phyloP scores from a whole-genome alignment of 1,284 basidiomycete genomes.

The Phlebopus sp. region DNA sequence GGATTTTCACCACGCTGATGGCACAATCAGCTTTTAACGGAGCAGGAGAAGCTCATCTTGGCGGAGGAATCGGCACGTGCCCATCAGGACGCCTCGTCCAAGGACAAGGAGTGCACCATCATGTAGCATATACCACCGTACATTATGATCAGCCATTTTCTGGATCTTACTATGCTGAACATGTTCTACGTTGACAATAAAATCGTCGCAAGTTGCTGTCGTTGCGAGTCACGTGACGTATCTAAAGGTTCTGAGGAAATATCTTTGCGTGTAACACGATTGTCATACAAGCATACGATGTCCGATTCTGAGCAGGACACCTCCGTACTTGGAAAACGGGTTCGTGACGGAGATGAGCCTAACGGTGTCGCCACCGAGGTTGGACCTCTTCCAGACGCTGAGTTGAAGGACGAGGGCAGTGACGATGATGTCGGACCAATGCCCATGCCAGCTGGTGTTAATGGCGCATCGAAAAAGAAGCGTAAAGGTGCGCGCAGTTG shows the following conservation, averaged over 20 bases:
- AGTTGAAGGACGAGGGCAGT: slow-evolving; percentile 38
- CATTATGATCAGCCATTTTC: no score
- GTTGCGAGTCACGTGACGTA: not conserved
- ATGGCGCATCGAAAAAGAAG: slow-evolving; percentile 56
- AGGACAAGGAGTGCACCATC: slow-evolving; percentile 53
- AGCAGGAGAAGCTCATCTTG: slow-evolving; percentile 60
- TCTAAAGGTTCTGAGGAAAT: not conserved
- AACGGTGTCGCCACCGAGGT: not conserved
- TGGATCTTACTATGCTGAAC: no score
- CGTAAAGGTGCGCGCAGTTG: slow-evolving; percentile 56
- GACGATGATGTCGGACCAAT: slow-evolving; percentile 78
- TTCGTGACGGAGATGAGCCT: slow-evolving; percentile 41
- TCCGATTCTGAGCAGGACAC: slow-evolving; percentile 39
- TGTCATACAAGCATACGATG: slow-evolving; percentile 23
- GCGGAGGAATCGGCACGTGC: slow-evolving; percentile 45
- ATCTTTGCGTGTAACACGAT: no score
- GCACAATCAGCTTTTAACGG: slow-evolving; percentile 41
- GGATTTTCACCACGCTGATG: slow-evolving; percentile 8
- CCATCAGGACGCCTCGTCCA: slow-evolving; percentile 24
- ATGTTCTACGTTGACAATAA: no score
- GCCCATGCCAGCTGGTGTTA: slow-evolving; percentile 56
- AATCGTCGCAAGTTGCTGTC: not conserved
- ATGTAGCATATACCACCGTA: slow-evolving; percentile 42
- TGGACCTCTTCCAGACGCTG: slow-evolving; percentile 8
- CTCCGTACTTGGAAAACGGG: slow-evolving; percentile 64